Evolutionary conservation across 139 green algal genomes (phyloP).

Genomic region (Chlamydomonas incerta): DNA sequence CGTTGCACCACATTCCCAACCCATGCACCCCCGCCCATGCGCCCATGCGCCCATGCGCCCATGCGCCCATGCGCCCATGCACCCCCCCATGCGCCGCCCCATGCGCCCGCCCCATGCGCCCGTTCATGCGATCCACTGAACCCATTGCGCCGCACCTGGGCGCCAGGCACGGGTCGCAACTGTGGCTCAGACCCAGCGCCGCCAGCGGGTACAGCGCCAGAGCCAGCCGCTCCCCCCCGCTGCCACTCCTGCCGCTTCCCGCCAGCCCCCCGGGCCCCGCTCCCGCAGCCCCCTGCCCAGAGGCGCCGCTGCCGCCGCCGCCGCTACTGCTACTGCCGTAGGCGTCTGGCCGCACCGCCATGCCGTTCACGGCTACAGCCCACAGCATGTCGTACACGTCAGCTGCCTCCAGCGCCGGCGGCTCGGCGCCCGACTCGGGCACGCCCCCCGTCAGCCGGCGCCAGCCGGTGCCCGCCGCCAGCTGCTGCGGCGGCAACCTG

Average conservation of each 20-base stretch:
- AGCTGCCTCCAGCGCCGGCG: background rate
- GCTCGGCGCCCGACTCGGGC: too few species aligned
- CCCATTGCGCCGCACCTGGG: slow-evolving; percentile 25
- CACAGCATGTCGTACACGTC: background rate
- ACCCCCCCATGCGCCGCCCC: background rate
- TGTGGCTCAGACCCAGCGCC: slow-evolving; percentile 32
- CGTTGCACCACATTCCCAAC: too few species aligned
- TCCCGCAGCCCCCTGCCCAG: too few species aligned
- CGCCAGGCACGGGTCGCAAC: slow-evolving; percentile 14
- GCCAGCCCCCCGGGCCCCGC: too few species aligned
- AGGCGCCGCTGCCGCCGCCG: background rate
- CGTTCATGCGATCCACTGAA: background rate
- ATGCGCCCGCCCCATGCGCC: background rate
- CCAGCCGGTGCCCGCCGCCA: background rate
- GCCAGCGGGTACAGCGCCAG: slow-evolving; percentile 24
- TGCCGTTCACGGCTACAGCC: background rate
- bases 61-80: background rate
- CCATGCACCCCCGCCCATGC: background rate
- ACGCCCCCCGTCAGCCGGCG: background rate
- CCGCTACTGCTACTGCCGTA: background rate
- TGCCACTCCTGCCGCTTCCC: background rate
- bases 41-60: too few species aligned
- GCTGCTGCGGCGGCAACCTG: background rate
- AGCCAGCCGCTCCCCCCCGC: background rate
- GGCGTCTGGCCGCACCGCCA: background rate